A percentile compares a stretch with the other conserved stretches of the same genome.
phyloP scores from a whole-genome alignment of 306 rosid species.

The Malus fusca region DNA sequence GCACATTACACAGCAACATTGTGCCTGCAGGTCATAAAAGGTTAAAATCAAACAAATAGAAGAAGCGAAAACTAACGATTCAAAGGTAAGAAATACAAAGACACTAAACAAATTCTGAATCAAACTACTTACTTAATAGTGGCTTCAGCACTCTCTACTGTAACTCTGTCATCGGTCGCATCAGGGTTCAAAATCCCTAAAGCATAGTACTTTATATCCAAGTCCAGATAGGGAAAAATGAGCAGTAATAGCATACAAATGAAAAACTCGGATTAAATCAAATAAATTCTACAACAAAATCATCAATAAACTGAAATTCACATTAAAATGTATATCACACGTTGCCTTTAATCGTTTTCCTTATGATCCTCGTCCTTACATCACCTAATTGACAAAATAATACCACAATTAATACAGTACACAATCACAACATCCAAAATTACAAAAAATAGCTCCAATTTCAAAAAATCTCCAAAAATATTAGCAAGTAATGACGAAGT shows the following conservation, averaged over 20 bases:
- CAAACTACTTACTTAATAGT: constrained; percentile 60
- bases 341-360: constrained; percentile 77
- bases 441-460: too few species aligned
- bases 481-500: too few species aligned
- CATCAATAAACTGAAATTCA: background rate
- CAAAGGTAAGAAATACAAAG: background rate
- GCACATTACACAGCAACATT: constrained; percentile 98
- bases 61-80: background rate
- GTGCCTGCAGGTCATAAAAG: constrained; percentile 43
- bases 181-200: constrained; percentile 80
- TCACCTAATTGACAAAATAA: constrained; percentile 46
- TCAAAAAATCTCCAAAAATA: too few species aligned
- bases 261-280: background rate
- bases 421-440: too few species aligned
- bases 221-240: constrained; percentile 76
- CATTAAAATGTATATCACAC: constrained; percentile 20
- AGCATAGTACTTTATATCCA: constrained; percentile 80
- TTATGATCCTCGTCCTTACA: constrained; percentile 89
- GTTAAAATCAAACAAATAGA: constrained; percentile 1
- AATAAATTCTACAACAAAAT: background rate
- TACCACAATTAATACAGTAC: background rate
- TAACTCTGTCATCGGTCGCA: constrained; percentile 77
- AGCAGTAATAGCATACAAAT: constrained; percentile 54
- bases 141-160: constrained; percentile 85
- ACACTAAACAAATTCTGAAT: background rate